These are phyloP conservation scores for Clarireedia sp. DNA, from an alignment of 2,329 filamentous ascomycete genomes.

Conservation along the genomic window DNA sequence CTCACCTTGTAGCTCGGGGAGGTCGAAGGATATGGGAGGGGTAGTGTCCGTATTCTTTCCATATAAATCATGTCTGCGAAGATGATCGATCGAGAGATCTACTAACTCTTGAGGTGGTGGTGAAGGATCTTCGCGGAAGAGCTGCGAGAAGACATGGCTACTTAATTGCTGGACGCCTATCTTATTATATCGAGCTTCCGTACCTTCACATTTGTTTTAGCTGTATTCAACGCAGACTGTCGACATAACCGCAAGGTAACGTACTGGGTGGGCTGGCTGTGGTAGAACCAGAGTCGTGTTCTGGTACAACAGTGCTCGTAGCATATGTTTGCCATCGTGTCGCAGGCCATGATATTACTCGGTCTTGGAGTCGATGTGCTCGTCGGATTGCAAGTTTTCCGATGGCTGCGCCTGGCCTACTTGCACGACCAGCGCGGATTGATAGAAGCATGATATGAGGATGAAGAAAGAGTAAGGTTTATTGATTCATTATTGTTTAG, in stretches of 20 bases:
- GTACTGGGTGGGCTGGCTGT: background rate
- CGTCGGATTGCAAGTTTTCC: constrained; percentile 44
- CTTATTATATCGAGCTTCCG: constrained; percentile 71
- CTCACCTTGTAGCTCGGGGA: constrained; percentile 69
- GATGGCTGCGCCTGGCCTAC: constrained; percentile 35
- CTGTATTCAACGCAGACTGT: background rate
- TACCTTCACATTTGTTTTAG: constrained; percentile 25
- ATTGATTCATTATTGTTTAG: constrained; percentile 19
- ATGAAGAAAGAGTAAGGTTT: background rate
- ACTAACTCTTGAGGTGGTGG: constrained; percentile 65
- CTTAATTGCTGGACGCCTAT: constrained; percentile 94
- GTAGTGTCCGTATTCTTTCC: constrained; percentile 80
- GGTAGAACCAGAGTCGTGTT: constrained; percentile 8
- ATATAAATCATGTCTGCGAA: constrained; percentile 75
- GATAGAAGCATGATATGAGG: constrained; percentile 25
- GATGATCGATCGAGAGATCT: constrained; percentile 71
- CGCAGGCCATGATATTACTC: constrained; percentile 19
- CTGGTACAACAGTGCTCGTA: background rate
- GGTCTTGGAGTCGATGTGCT: constrained; percentile 30
- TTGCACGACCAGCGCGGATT: constrained; percentile 24
- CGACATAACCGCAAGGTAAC: background rate
- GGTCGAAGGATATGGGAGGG: constrained; percentile 73
- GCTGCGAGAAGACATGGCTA: constrained; percentile 69
- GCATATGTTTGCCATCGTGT: constrained; percentile 30
- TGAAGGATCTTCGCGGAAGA: constrained; percentile 57